Base-by-base conservation (phyloP, 208 protist species). In the Leishmania martiniquensis region DNA sequence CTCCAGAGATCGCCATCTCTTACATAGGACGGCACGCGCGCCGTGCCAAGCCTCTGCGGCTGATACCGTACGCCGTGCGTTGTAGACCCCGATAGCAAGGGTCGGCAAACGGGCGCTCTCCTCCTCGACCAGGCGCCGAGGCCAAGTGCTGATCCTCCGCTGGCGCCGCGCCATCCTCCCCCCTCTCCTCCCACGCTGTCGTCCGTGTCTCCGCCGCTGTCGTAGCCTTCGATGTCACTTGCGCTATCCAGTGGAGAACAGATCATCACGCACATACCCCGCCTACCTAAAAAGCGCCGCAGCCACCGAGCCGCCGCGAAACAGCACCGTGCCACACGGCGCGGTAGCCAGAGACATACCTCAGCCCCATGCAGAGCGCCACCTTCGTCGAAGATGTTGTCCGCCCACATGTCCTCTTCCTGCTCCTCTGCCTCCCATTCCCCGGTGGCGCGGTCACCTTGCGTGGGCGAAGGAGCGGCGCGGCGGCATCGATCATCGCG, bases 311-410 rank as follows among this genome's bases (percentile, higher is more conserved):
- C 22, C 20, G 13, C 39, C 39, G 25, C 34, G 42, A 42, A 4
- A 17, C 39, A 49, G 25, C 65, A 47, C 65, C 9, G 25, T 10
- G 51, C 34, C 17, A 25, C 29, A 44, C 17, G 70, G 20, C 70
- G 52, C 45, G 25, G 49, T 44, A 74, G 34, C 51, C 70, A 74
- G 34, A 55, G 70, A 29, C n/a, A 65, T 44, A 76, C 0, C 72
- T 34, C 72, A 47, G 44, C 54, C 4, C 9, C 44, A 15, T 3
- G 29, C 13, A 67, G 25, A n/a, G 55, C n/a, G 22, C 72, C 72
- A 12, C 32, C 72, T 49, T 76, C 72, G 42, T 76, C 72, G 42
- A 76, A 67, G 25, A 76, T 51, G 34, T 76, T 45, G 22, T 67
- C 72, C 2, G 20, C 52, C 70, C 70, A 74, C 20, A 22, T 44